phyloP scores from a whole-genome alignment of 352 stramenopile genomes.

The Pythium folliculosum region DNA sequence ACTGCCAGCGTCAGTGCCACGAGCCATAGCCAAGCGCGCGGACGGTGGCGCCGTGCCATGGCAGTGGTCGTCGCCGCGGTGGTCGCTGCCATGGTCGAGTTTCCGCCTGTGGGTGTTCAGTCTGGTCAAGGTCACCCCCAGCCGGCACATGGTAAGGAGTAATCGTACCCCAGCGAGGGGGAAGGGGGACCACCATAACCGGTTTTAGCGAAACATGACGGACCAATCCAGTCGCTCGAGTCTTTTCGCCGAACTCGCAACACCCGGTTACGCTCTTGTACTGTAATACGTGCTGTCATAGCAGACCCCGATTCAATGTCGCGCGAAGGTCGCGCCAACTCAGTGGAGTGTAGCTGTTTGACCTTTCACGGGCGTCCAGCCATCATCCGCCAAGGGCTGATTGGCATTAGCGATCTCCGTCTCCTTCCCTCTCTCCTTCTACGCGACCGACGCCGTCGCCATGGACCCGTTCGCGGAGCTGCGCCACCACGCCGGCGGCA shows the following conservation, averaged over 20 bases:
- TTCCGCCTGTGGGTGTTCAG: too few relatives aligned
- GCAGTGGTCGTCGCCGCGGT: too few relatives aligned
- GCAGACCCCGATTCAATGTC: conserved; percentile 20
- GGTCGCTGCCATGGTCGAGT: neutral
- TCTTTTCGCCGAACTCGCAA: too few relatives aligned
- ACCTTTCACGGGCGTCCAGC: conserved; percentile 35
- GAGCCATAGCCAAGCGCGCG: too few relatives aligned
- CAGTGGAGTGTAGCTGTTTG: conserved; percentile 36
- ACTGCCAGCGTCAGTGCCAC: too few relatives aligned
- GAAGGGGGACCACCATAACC: too few relatives aligned
- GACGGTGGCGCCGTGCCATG: too few relatives aligned
- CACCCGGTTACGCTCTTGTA: conserved; percentile 5
- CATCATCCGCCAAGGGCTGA: conserved; percentile 18
- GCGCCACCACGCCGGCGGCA: conserved; percentile 72
- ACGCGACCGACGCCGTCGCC: neutral
- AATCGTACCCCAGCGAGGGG: too few relatives aligned
- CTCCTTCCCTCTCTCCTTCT: neutral
- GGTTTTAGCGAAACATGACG: neutral
- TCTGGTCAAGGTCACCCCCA: too few relatives aligned
- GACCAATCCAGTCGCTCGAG: too few relatives aligned
- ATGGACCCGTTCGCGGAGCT: conserved; percentile 85
- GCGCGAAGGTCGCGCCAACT: conserved; percentile 43
- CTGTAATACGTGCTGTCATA: neutral
- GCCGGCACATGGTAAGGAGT: too few relatives aligned
- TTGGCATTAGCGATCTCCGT: conserved; percentile 3